Evolutionary conservation across 352 stramenopile genomes (phyloP).

Genomic region (Plasmopara muralis): DNA sequence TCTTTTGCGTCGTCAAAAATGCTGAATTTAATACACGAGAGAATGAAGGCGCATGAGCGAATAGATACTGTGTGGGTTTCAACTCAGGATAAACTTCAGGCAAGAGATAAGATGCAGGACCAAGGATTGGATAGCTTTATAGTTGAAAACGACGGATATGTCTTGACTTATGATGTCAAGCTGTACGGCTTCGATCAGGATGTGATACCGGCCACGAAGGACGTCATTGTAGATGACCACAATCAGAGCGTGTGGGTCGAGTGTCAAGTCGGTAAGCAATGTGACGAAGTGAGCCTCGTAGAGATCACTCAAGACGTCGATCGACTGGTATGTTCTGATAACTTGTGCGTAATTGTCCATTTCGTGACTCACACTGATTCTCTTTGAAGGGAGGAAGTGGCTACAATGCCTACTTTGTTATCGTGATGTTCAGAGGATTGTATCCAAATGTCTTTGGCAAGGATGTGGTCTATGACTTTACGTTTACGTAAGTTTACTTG

Average conservation of each 20-base stretch:
- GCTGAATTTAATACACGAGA: constrained; percentile 13
- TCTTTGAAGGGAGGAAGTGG: constrained; percentile 43
- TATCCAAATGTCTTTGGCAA: constrained; percentile 75
- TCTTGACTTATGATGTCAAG: constrained; percentile 56
- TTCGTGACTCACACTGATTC: not conserved
- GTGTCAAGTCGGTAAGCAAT: constrained; percentile 37
- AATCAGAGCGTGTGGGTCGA: constrained; percentile 79
- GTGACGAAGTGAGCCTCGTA: constrained; percentile 45
- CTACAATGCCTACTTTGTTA: constrained; percentile 54
- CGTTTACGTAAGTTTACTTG: constrained; percentile 55
- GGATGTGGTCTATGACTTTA: constrained; percentile 66
- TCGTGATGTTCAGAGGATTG: constrained; percentile 55
- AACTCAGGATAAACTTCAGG: constrained; percentile 4
- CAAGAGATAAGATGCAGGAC: constrained; percentile 16
- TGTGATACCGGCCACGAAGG: constrained; percentile 28
- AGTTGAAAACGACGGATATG: constrained; percentile 31
- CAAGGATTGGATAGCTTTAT: constrained; percentile 7
- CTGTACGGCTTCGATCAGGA: constrained; percentile 61
- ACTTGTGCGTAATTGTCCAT: not conserved
- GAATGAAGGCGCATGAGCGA: constrained; percentile 24
- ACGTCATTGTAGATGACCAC: constrained; percentile 44
- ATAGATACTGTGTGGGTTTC: constrained; percentile 24
- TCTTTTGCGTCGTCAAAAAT: constrained; percentile 15
- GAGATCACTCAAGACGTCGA: constrained; percentile 72
- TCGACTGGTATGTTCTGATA: constrained; percentile 21